A percentile compares a stretch with the other conserved stretches of the same genome.
phyloP scores from a whole-genome alignment of 2,329 filamentous ascomycete species.

The Xylariales sp. region DNA sequence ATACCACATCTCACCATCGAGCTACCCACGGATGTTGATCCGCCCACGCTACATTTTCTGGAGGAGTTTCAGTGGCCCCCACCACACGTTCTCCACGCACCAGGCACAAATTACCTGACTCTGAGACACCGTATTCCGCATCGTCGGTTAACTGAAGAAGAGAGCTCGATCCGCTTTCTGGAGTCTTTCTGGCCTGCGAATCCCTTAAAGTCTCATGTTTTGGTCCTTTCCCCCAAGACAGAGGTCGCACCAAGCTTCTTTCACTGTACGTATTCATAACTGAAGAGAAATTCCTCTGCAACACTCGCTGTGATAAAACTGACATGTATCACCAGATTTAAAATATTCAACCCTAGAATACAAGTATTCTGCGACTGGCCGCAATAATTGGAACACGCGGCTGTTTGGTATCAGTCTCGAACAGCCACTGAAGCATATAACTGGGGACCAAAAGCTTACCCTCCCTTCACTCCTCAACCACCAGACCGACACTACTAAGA shows the following conservation, averaged over 20 bases:
- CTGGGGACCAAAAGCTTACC: constrained; percentile 53
- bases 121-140: constrained; percentile 70
- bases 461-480: constrained; percentile 29
- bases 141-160: constrained; percentile 56
- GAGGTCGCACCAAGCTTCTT: constrained; percentile 80
- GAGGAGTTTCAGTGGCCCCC: constrained; percentile 66
- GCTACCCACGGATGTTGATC: constrained; percentile 67
- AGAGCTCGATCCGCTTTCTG: constrained; percentile 70
- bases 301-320: background rate
- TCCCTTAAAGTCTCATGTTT: constrained; percentile 63
- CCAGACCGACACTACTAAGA: constrained; percentile 18
- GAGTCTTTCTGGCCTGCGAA: constrained; percentile 83
- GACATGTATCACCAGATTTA: constrained; percentile 46
- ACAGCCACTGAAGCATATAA: constrained; percentile 59
- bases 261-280: constrained; percentile 52
- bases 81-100: constrained; percentile 28
- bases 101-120: constrained; percentile 52
- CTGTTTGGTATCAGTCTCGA: constrained; percentile 80
- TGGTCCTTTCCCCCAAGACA: constrained; percentile 78
- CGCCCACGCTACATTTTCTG: constrained; percentile 58
- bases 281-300: background rate
- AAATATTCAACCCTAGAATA: constrained; percentile 76
- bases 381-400: constrained; percentile 42
- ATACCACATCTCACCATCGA: constrained; percentile 80
- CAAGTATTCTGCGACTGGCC: constrained; percentile 56